Evolutionary conservation across 225 moss, liverwort and hornwort genomes (phyloP), one percentile per base, ranked within the genome.

Genomic region (Sphagnum tenellum): DNA sequence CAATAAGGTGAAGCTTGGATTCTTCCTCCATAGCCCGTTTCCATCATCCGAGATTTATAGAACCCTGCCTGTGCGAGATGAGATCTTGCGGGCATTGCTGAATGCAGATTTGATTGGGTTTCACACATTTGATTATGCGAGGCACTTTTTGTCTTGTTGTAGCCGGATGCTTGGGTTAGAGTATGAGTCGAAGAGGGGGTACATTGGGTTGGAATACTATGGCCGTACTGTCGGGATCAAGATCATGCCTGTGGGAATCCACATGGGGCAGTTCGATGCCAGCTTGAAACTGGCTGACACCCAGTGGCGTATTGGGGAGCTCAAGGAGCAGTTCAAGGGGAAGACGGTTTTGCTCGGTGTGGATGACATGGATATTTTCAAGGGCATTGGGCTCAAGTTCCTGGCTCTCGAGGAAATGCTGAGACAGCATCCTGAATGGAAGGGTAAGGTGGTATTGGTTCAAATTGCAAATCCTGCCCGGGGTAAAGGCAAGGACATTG

Each of bases 291-390:
- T 78, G 57, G 74, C 87, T 3, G 87, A 89, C 5, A 93, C 98
- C 6, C 76, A 74, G 69, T 77, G 81, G 82, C 79, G 87, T 63
- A 86, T 80, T 55, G 77, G 68, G 7, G 98, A 98, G 79, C 80
- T 90, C 8, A 82, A 81, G 58, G 78, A 75, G 12, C 74, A 98
- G 72, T 77, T 82, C 45, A 79, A 81, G 71, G 98, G 98, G 55
- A 98, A 81, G 83, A 82, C 84, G 12, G 89, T 98, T 3, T 72
- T 98, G 59, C 90, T 98, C 51, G 98, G 98, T 47, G 98, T 93
- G 59, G 98, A 98, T 65, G 98, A 98, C 61, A 93, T 98, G 98
- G 98, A 98, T 74, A 86, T 98, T 12, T 98, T 98, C 73, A 98
- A 98, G 65, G 98, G 98, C 69, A 88, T 98, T 63, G 86, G 87